Evolutionary conservation across 768 basidiomycete species (phyloP).

Genomic region (Galerina sulciceps): DNA sequence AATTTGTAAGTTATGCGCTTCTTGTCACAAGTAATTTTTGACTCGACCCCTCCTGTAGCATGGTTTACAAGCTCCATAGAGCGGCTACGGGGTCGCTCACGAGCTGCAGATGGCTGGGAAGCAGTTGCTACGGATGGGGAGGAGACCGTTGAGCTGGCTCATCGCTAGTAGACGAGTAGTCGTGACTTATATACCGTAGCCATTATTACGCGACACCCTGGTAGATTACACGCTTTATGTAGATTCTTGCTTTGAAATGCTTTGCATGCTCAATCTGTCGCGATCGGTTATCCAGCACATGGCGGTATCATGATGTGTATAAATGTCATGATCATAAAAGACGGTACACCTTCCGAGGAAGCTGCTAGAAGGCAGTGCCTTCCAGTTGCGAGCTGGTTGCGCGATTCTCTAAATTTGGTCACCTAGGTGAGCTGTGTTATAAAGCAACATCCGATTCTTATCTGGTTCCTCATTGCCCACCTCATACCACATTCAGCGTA

Average conservation of each 20-base stretch:
- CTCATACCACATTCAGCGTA: neutral
- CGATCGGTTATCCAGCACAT: too few species aligned
- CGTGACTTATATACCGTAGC: slow-evolving; percentile 3
- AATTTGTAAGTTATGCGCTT: slow-evolving; percentile 40
- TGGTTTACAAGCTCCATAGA: slow-evolving; percentile 35
- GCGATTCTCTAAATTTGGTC: slow-evolving; percentile 17
- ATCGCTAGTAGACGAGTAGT: slow-evolving; percentile 29
- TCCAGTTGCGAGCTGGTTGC: neutral
- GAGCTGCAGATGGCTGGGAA: slow-evolving; percentile 71
- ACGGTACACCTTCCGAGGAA: neutral
- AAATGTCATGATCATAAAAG: neutral
- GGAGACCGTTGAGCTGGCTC: slow-evolving; percentile 70
- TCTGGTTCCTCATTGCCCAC: neutral
- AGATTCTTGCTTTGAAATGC: neutral
- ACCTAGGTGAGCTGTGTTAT: slow-evolving; percentile 18
- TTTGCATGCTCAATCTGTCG: neutral
- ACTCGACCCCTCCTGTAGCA: slow-evolving; percentile 17
- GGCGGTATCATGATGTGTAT: too few species aligned
- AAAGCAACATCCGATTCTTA: slow-evolving; percentile 16
- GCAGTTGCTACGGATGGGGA: slow-evolving; percentile 76
- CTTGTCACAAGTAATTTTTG: neutral
- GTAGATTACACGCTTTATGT: neutral
- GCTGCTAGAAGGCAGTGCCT: neutral
- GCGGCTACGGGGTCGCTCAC: slow-evolving; percentile 54
- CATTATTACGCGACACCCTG: too few species aligned